Evolutionary conservation across 371 early-diverging fungal genomes (phyloP).

Genomic region (Rhizopus stolonifer): DNA sequence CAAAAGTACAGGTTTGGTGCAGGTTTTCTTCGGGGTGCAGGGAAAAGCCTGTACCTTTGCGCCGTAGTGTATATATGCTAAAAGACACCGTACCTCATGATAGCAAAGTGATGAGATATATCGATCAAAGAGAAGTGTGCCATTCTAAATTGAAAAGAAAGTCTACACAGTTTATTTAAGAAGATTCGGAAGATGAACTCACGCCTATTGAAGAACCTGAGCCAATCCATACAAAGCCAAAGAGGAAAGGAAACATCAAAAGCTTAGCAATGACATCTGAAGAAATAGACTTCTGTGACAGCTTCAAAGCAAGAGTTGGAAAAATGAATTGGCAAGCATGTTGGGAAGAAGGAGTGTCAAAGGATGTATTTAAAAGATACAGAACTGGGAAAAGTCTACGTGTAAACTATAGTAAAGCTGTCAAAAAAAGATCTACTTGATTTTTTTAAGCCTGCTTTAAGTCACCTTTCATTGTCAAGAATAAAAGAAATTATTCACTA

Average conservation of each 20-base stretch:
- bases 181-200: slow-evolving; percentile 2
- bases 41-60: slow-evolving; percentile 1
- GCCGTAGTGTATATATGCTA: not conserved
- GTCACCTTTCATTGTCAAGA: too few species aligned
- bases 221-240: slow-evolving; percentile 1
- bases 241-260: slow-evolving; percentile 5
- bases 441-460: too few species aligned
- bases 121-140: slow-evolving; percentile 1
- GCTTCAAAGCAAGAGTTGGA: slow-evolving; percentile 2
- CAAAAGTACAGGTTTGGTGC: too few species aligned
- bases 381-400: not conserved
- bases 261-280: not conserved
- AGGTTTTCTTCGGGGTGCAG: too few species aligned
- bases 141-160: slow-evolving; percentile 10
- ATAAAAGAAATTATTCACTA: too few species aligned
- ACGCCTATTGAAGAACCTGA: slow-evolving; percentile 6
- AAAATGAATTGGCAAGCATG: slow-evolving; percentile 6
- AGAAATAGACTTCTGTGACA: slow-evolving; percentile 4
- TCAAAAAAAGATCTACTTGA: too few species aligned
- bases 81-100: slow-evolving; percentile 1
- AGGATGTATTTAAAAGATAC: slow-evolving; percentile 2
- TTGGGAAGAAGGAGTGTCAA: slow-evolving; percentile 3
- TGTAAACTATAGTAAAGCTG: too few species aligned
- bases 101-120: slow-evolving; percentile 3
- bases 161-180: not conserved